Evolutionary conservation across 2,329 filamentous ascomycete genomes (phyloP), one percentile per base, ranked within the genome.

Genomic region (Colletotrichum falcatum): DNA sequence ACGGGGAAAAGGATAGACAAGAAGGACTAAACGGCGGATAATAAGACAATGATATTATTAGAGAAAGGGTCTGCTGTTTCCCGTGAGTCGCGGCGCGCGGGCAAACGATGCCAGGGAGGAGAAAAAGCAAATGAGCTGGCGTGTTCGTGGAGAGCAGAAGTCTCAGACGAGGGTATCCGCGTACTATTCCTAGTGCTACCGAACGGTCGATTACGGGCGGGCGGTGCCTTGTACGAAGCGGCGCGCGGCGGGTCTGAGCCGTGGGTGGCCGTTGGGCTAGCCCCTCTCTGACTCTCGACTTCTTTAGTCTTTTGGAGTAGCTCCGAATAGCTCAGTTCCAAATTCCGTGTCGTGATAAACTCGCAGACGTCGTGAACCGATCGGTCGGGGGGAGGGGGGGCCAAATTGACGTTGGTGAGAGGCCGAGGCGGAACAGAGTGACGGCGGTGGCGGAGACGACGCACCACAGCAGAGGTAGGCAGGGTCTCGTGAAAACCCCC

Each of bases 301-400:
- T 35, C 14, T 12, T 46, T 46, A 46, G 44, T n/a, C n/a, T 23
- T 23, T n/a, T 23, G 44, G 44, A 23, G 44, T 51, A 28, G 28
- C 56, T 60, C 30, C 42, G 28, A 56, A 33, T 30, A 59, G 54
- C 64, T 33, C 26, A 59, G 44, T 44, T 33, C 20, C 46, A 61
- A 59, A n/a, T n/a, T 16, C 16, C 5, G 33, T 26, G 44, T 46
- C 4, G 20, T 42, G 62, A 68, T 71, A 63, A 63, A 64, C 62
- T 61, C 67, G 78, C 77, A 46, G 66, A 37, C 59, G 78, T 70
- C 69, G 66, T 37, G 62, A 58, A 26, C 63, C 70, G 66, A 51
- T 65, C 70, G 66, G 61, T 70, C 66, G 69, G 37, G 33, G 59
- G 66, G 61, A 65, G 61, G 69, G 37, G 33, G 59, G 46, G 61